These are phyloP conservation scores for Mrakia blollopis DNA, from an alignment of 768 basidiomycete genomes.

Conservation along the genomic window DNA sequence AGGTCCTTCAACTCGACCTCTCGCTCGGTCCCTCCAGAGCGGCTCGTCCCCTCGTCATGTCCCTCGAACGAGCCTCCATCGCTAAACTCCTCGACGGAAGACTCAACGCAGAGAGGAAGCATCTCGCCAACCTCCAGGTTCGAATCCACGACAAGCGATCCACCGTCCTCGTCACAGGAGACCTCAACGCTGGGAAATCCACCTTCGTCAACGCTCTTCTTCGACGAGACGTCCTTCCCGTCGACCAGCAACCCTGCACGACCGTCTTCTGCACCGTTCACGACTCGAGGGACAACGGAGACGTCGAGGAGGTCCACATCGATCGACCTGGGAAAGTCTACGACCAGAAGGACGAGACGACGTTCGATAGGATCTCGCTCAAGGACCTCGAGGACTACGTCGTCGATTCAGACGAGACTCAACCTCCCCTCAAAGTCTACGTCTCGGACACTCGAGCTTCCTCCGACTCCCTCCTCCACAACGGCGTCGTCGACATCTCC, in stretches of 20 bases:
- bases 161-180: slow-evolving; percentile 95
- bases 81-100: slow-evolving; percentile 86
- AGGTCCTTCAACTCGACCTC: slow-evolving; percentile 85
- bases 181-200: slow-evolving; percentile 96
- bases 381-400: slow-evolving; percentile 73
- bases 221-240: slow-evolving; percentile 84
- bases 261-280: slow-evolving; percentile 96
- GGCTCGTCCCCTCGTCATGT: slow-evolving; percentile 64
- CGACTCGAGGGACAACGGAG: slow-evolving; percentile 73
- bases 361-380: slow-evolving; percentile 65
- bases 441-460: slow-evolving; percentile 55
- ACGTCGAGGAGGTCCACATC: slow-evolving; percentile 79
- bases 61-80: slow-evolving; percentile 87
- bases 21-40: slow-evolving; percentile 73
- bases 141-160: slow-evolving; percentile 88
- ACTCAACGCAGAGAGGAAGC: slow-evolving; percentile 63
- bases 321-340: slow-evolving; percentile 65
- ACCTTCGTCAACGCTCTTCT: slow-evolving; percentile 96
- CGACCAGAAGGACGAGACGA: slow-evolving; percentile 63
- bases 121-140: slow-evolving; percentile 75
- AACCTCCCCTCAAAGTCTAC: slow-evolving; percentile 79
- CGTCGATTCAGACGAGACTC: slow-evolving; percentile 60
- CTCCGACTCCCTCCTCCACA: slow-evolving; percentile 69
- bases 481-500: slow-evolving; percentile 93
- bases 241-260: slow-evolving; percentile 97